A percentile compares a stretch with the other conserved stretches of the same genome.
These are phyloP conservation scores for Moricandia arvensis DNA, from an alignment of 345 rosid genomes.

Conservation along the genomic window DNA sequence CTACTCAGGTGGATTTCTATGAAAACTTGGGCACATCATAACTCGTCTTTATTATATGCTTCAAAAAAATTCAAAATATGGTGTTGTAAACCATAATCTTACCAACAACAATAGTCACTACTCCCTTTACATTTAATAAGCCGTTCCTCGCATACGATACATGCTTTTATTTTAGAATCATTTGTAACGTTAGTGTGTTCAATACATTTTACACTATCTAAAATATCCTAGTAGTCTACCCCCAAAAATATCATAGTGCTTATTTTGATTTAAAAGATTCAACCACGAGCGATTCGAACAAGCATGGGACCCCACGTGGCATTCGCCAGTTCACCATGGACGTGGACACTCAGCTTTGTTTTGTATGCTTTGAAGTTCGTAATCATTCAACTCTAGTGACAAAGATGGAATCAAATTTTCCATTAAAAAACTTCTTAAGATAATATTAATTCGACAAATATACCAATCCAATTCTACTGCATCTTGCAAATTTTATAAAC, in stretches of 20 bases:
- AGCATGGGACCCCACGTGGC: no score
- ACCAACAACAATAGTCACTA: background rate
- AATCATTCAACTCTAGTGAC: background rate
- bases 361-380: background rate
- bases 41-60: constrained; percentile 18
- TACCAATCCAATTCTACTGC: background rate
- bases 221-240: background rate
- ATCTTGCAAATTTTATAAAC: background rate
- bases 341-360: no score
- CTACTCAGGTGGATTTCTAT: constrained; percentile 22
- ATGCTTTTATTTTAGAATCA: background rate
- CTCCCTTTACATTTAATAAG: background rate
- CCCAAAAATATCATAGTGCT: no score
- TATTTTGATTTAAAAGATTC: no score
- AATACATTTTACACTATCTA: background rate
- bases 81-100: background rate
- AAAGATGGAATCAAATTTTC: constrained; percentile 7
- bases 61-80: background rate
- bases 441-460: background rate
- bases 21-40: constrained; percentile 6
- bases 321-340: no score
- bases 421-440: background rate
- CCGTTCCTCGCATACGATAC: background rate
- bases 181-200: background rate
- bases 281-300: no score